Base-by-base conservation (phyloP, 176 grass and related monocot species). In the Luzula sylvatica region DNA sequence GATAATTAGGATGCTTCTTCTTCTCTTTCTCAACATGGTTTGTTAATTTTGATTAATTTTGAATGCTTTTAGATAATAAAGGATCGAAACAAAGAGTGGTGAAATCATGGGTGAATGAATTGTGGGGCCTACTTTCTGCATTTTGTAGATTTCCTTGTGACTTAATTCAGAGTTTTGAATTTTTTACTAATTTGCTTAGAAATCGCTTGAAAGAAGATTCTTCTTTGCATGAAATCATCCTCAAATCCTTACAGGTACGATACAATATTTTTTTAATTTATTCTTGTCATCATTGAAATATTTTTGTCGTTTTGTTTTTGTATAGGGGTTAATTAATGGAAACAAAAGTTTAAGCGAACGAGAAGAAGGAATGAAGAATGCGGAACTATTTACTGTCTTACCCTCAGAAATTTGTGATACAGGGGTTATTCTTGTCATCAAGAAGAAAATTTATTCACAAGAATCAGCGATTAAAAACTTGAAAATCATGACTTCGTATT, bases 101-200 rank as follows among this genome's bases (percentile, higher is more conserved):
- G 26, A 50, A 52, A 65, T 64, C 67, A 45, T 86, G 55, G 60
- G 45, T 40, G 22, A 42, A 79, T 79, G 73, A 72, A 60, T 47
- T 89, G 25, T 96, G 84, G 90, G 71, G 61, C 46, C 70, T 96
- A 56, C 84, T 96, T 68, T 77, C 83, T 85, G 75, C 90, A 48
- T 89, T 89, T 58, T 96, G 90, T 66, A 83, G 61, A 46, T 86
- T 55, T 79, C 81, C 84, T 0, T 58, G 66, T 68, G 90, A 96
- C 65, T 35, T 71, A 42, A 66, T 35, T 42, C 41, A 77, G 14
- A 82, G 46, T 65, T 86, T 88, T 74, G 74, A 48, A 58, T 60
- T 66, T 51, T 67, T 96, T 38, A 79, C 74, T 69, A 78, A 96
- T 61, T 70, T 82, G 52, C 60, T 96, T 35, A 21, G 71, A 30